phyloP scores from a whole-genome alignment of 306 rosid genomes.

The Castanospermum australe region DNA sequence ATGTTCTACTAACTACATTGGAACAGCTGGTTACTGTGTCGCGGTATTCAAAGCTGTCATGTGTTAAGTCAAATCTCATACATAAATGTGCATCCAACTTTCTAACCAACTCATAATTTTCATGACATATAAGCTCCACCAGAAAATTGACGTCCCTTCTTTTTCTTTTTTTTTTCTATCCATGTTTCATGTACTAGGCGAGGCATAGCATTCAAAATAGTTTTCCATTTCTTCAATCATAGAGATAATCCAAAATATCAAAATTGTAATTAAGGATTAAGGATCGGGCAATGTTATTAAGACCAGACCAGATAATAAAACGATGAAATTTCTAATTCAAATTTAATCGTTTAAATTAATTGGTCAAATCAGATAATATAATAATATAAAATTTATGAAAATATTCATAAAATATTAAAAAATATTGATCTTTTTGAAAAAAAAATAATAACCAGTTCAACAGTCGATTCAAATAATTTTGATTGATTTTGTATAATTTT shows the following conservation, averaged over 20 bases:
- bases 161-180: not conserved
- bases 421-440: no score
- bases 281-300: no score
- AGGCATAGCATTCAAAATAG: no score
- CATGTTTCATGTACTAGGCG: not conserved
- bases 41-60: not conserved
- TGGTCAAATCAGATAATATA: no score
- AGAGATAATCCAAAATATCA: not conserved
- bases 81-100: not conserved
- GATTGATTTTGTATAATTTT: no score
- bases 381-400: no score
- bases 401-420: no score
- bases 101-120: constrained; percentile 8
- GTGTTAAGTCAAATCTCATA: not conserved
- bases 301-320: no score
- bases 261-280: not conserved
- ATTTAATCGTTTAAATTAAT: no score
- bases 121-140: not conserved
- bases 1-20: not conserved
- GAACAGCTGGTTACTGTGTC: not conserved
- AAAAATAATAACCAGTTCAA: no score
- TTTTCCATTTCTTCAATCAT: not conserved
- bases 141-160: not conserved
- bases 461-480: no score
- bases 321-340: no score